Evolutionary conservation across 495 filamentous ascomycete species (phyloP).

Genomic region (Penicillium lividum): DNA sequence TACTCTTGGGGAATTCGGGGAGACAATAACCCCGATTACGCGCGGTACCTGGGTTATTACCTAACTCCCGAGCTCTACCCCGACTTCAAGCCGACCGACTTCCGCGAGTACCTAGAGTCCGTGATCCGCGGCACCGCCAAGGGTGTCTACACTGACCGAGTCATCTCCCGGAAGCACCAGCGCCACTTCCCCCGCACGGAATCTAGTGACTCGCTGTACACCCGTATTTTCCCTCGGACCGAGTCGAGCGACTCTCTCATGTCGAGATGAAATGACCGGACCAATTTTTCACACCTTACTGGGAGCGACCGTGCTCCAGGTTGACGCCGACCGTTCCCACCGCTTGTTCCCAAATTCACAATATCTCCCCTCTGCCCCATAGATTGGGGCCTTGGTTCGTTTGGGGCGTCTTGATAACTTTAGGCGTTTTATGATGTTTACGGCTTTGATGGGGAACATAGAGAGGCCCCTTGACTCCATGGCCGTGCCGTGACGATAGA

Average conservation of each 20-base stretch:
- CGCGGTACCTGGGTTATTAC: constrained; percentile 60
- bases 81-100: constrained; percentile 44
- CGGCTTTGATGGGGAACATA: constrained; percentile 22
- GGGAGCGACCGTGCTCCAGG: constrained; percentile 17
- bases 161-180: constrained; percentile 45
- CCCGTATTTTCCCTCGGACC: constrained; percentile 44
- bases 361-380: constrained; percentile 15
- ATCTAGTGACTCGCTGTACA: constrained; percentile 46
- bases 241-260: constrained; percentile 49
- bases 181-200: constrained; percentile 47
- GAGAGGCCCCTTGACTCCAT: constrained; percentile 17
- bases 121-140: constrained; percentile 44
- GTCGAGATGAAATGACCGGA: constrained; percentile 32
- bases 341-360: constrained; percentile 3
- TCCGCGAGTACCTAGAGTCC: constrained; percentile 44
- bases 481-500: constrained; percentile 20
- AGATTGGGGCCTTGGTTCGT: constrained; percentile 22
- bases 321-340: constrained; percentile 14
- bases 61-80: constrained; percentile 58
- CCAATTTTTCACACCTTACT: background rate
- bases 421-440: constrained; percentile 26
- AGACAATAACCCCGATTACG: constrained; percentile 59
- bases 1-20: constrained; percentile 54
- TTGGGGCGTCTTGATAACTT: constrained; percentile 23
- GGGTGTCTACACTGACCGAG: constrained; percentile 48